Evolutionary conservation across 1,139 yeast species (phyloP), one percentile per base, ranked within the genome.

Genomic region (Casaregolazyma lundiana): DNA sequence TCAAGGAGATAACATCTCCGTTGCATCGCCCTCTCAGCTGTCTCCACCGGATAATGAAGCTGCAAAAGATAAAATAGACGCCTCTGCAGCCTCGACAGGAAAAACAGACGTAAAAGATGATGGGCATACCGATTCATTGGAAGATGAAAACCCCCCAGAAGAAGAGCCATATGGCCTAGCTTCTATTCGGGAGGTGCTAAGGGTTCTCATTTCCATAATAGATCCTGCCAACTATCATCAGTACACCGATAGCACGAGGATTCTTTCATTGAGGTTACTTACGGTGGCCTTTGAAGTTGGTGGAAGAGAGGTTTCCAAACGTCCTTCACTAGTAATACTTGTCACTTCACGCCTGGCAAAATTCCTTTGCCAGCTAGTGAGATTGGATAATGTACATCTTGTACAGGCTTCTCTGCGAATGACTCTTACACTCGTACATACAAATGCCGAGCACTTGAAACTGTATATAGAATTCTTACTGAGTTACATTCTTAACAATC

Each of bases 241-340:
- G 59, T 94, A 88, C 58, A 86, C 94, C 56, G 96, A 90, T 61
- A 76, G 88, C 30, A 84, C 97, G 0, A 76, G 96, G 47, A 83
- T 86, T 11, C 81, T 92, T 69, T 94, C 96, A 0, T 69, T 94
- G 30, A 76, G 81, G 39, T 74, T 92, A 40, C 73, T 94, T 35
- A 82, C 81, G 45, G 81, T 84, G 0, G 87, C 95, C 1, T 75
- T 92, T 47, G 97, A 92, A 63, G 83, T 88, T 7, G 73, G 92
- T 5, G 97, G 97, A 2, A 66, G 70, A 38, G 77, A 76, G 35
- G 73, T 92, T 45, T 78, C 84, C 0, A 64, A 71, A 9, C 92
- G 86, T 58, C 80, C 84, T 1, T 74, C 84, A 1, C 68, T 90
- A 43, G 73, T 88, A 61, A 75, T 75, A 18, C 69, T 88, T 36